Conservation (phyloP, 164 flowering plant genomes). For the Magnolia sinica region DNA sequence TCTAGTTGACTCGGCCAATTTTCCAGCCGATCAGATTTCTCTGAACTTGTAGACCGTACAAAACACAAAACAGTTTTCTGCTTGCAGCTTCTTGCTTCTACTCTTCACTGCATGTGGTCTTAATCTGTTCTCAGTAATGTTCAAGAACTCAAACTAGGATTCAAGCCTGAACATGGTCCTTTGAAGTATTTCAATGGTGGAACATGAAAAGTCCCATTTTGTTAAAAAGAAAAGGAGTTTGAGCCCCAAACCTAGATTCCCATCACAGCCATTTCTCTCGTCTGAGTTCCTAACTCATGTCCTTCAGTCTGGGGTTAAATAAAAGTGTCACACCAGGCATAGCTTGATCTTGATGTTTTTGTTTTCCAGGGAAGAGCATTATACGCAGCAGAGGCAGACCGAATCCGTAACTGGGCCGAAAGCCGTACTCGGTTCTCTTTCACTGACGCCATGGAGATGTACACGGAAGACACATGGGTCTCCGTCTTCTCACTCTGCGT, state of each 20-base stretch:
- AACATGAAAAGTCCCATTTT: no score
- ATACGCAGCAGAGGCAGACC: constrained; percentile 97
- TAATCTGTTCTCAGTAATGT: no score
- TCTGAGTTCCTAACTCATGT: not conserved
- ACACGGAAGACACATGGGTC: constrained; percentile 93
- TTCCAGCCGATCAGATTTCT: no score
- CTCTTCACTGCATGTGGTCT: no score
- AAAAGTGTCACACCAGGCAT: not conserved
- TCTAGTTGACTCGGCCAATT: no score
- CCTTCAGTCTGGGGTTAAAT: not conserved
- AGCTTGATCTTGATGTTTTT: not conserved
- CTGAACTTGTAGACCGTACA: no score
- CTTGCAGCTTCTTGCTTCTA: no score
- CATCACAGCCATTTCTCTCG: not conserved
- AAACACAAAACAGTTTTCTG: no score
- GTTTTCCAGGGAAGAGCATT: constrained; percentile 79
- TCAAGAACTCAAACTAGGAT: no score
- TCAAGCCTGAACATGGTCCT: no score
- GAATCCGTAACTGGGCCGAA: constrained; percentile 97
- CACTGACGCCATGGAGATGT: constrained; percentile 99
- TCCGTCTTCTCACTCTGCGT: constrained; percentile 93
- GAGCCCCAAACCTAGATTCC: not conserved
- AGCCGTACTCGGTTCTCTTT: constrained; percentile 83
- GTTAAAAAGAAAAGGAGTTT: not conserved
- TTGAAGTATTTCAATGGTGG: no score